Base-by-base conservation (phyloP, 1,284 basidiomycete genomes). In the Naganishia sp. region DNA sequence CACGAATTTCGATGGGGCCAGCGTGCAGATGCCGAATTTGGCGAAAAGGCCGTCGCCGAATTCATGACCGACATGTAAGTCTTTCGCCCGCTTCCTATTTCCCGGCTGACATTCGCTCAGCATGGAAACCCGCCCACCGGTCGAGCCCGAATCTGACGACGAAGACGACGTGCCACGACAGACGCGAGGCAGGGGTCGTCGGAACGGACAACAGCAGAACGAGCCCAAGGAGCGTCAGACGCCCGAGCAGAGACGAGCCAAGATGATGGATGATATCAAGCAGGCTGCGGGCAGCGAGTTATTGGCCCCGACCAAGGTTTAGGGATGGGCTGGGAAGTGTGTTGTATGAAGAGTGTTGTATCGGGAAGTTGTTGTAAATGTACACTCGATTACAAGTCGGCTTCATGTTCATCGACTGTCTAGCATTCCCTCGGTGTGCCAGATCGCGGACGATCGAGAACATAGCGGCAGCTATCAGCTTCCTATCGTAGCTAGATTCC, bases 41-140 rank as follows among this genome's bases (percentile, higher is more conserved):
- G 73, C 13, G 78, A 79, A 59, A 68, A 72, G 31, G 77, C 75
- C 16, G 78, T 77, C 5, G 74, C 72, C 2, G 67, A 68, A 36
- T 79, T 78, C 64, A 77, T 79, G 33, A 73, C 72, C 55, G 68
- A 72, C 28, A 67, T 79, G 78, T 79, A 66, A 70, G 77, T 73
- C 13, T 1, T 1, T 16, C 2, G 9, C n/a, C n/a, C 44, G 61
- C 36, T 21, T 31, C 10, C 7, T 25, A 13, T 6, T 11, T 3
- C 25, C 3, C 21, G 28, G n/a, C 25, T n/a, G 6, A 23, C 55
- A 45, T 28, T 39, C 10, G 15, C 15, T 23, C 44, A 64, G 55
- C 25, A 50, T 48, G 42, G 55, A 55, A 3, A 57, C 10, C 21
- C 54, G 49, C 21, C 28, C 42, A 43, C 25, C 25, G 6, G 23